These are phyloP conservation scores for Candida vaughaniae DNA, from an alignment of 805 yeast species.

Conservation along the genomic window DNA sequence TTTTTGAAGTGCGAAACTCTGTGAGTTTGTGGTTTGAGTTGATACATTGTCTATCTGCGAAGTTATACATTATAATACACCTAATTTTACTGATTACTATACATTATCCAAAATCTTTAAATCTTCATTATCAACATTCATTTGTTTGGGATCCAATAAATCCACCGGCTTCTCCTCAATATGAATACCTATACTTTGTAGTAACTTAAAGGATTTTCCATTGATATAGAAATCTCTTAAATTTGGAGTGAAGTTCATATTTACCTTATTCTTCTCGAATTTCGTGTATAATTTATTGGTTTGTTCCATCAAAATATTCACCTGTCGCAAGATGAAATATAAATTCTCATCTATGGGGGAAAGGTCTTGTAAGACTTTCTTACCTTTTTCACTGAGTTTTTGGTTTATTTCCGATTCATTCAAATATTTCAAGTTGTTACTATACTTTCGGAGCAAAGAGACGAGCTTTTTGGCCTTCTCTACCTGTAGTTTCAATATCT, in stretches of 20 bases:
- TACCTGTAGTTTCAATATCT: slow-evolving; percentile 38
- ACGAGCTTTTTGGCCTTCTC: slow-evolving; percentile 37
- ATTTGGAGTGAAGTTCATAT: slow-evolving; percentile 26
- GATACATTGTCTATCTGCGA: background rate
- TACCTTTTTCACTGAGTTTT: slow-evolving; percentile 17
- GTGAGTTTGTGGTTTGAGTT: background rate
- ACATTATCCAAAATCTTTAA: background rate
- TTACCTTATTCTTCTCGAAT: slow-evolving; percentile 23
- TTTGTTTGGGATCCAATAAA: slow-evolving; percentile 2
- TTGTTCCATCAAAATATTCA: slow-evolving; percentile 34
- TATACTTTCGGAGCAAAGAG: slow-evolving; percentile 29
- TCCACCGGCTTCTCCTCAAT: slow-evolving; percentile 3
- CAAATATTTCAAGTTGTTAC: slow-evolving; percentile 28
- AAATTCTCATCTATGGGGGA: slow-evolving; percentile 50
- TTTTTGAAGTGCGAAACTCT: too few species aligned
- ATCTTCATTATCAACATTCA: background rate
- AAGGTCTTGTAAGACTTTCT: slow-evolving; percentile 29
- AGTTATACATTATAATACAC: background rate
- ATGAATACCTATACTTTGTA: slow-evolving; percentile 23
- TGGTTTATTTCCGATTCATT: slow-evolving; percentile 12
- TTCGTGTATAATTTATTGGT: slow-evolving; percentile 24
- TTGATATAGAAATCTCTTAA: slow-evolving; percentile 41
- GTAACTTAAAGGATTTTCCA: slow-evolving; percentile 34
- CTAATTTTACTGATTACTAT: too few species aligned
- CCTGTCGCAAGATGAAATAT: slow-evolving; percentile 44